Base-by-base conservation (phyloP, 1,284 basidiomycete species). In the Tilletia indica region DNA sequence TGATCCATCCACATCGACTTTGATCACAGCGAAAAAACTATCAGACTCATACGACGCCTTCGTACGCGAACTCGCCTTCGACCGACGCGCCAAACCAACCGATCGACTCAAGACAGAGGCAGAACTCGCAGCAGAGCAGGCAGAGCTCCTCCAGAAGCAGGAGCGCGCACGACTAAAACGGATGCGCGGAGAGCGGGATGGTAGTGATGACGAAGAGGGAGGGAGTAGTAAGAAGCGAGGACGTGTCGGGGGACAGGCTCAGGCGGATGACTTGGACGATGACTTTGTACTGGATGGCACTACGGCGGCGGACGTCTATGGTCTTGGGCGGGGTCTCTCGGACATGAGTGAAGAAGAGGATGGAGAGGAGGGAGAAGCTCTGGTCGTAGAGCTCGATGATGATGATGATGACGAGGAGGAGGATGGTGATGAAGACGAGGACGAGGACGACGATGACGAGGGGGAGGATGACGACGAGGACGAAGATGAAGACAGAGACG, bases 101-200 rank as follows among this genome's bases (percentile, higher is more conserved):
- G 93, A 99, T 83, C 87, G 97, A 71, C 93, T 94, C 54, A 98
- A 97, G 87, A 97, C 95, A 0, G 96, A 97, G 80, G 94, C 96
- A 78, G 97, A 99, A 84, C 80, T 93, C 14, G 95, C 94, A 1
- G 79, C 91, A 71, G 94, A 97, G 77, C 93, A 93, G 82, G 95
- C 93, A 78, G 91, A 94, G 79, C 87, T 89, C 2, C 86, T 99
- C 67, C 91, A 95, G 85, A 91, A 90, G 82, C 92, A 93, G 0
- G 97, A 99, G 86, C 88, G 89, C 74, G 89, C 88, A 77, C 88
- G 97, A 19, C 84, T 91, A 69, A 88, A 90, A 76, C 89, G 97
- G 21, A 98, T 98, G 95, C 86, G 92, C 61, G 96, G 95, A 5
- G 87, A 93, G 75, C 89, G 90, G 47, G 88, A 89, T 58, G 77